Evolutionary conservation across 1,284 basidiomycete species (phyloP), one percentile per base, ranked within the genome.

Genomic region (Cutaneotrichosporon sp.): DNA sequence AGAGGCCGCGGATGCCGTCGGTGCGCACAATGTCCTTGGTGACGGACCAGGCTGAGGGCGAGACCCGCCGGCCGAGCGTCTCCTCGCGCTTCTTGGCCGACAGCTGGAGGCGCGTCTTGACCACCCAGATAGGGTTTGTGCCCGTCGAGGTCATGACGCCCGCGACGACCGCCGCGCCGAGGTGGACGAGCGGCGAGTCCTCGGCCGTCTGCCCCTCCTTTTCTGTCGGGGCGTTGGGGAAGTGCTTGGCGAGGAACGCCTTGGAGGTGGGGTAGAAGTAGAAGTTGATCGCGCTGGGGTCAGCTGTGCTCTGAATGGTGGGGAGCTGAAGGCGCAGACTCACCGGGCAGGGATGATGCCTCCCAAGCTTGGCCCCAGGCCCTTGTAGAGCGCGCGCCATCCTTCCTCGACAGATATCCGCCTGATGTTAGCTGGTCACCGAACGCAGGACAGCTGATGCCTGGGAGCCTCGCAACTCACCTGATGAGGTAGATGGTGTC

Each of bases 211-310:
- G 75, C 0, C 72, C 75, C 11, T 87, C 71, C 73, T 95, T 92
- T 38, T 70, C 73, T 11, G 67, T 68, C 18, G 72, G 73, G 16
- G 75, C 73, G 63, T 74, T 73, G 1, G 79, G 79, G 80, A 97
- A 92, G 20, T 83, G 77, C 54, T 90, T 84, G 13, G 95, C 92
- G 55, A 97, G 89, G 64, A 95, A 80, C 47, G 89, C 88, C 79
- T 99, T 99, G 54, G 94, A 93, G 72, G 97, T 99, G 22, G 95
- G 97, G 72, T 99, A 99, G 16, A 92, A 91, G 83, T 91, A 99
- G 80, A 99, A 99, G 80, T 97, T 95, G 83, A 99, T 98, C 7
- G 93, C 82, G 53, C 83, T 82, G 67, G 6, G 16, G 50, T 52
- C 36, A 43, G 34, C 54, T 60, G 2, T 9, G 36, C 11, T n/a